Evolutionary conservation across 2,329 filamentous ascomycete genomes (phyloP).

Genomic region (Sordariomycetes sp.): DNA sequence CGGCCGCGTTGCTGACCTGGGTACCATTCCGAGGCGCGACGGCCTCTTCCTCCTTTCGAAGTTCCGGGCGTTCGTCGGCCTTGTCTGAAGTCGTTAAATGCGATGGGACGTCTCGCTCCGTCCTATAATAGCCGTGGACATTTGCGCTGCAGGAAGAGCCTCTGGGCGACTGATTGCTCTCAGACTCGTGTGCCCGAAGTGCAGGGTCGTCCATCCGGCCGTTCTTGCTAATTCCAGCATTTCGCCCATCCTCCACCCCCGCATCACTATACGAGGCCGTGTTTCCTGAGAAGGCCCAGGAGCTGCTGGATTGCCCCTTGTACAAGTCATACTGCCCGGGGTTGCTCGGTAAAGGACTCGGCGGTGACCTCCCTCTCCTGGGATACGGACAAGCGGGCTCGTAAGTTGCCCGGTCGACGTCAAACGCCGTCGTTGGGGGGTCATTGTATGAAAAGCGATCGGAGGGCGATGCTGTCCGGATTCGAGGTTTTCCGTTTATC

Average conservation of each 20-base stretch:
- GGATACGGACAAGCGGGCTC: conserved; percentile 4
- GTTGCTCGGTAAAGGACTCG: conserved; percentile 7
- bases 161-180: neutral
- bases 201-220: neutral
- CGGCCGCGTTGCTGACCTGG: neutral
- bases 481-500: conserved; percentile 9
- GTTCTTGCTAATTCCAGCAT: neutral
- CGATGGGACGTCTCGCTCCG: neutral
- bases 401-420: conserved; percentile 4
- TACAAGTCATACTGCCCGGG: conserved; percentile 1
- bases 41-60: neutral
- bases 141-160: neutral
- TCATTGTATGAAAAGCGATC: conserved; percentile 8
- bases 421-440: neutral
- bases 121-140: neutral
- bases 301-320: neutral
- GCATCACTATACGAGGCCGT: conserved; percentile 2
- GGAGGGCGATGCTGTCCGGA: conserved; percentile 12
- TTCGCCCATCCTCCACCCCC: neutral
- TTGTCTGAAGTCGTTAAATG: neutral
- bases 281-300: neutral
- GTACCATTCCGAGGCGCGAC: neutral
- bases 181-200: neutral
- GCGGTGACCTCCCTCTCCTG: conserved; percentile 7
- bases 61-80: neutral